These are phyloP conservation scores for Fusarium setosum DNA, from an alignment of 2,329 filamentous ascomycete genomes.

Conservation along the genomic window DNA sequence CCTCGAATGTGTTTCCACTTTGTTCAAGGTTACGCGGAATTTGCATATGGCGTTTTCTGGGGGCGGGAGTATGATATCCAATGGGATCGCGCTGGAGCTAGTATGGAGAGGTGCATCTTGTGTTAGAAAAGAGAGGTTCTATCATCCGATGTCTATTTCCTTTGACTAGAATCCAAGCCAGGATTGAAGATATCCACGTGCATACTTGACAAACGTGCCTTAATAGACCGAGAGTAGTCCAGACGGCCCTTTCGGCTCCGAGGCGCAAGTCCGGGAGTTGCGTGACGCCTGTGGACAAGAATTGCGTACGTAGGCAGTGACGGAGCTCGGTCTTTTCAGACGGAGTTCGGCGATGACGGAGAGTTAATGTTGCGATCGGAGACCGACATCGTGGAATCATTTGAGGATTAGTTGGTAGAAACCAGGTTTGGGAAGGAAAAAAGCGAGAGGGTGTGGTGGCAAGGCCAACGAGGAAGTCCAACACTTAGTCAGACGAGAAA, in stretches of 20 bases:
- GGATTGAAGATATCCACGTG: constrained; percentile 1
- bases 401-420: not conserved
- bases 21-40: not conserved
- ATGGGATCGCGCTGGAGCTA: not conserved
- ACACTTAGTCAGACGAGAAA: constrained; percentile 9
- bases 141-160: not conserved
- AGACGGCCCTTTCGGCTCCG: constrained; percentile 10
- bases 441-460: not conserved
- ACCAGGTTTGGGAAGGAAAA: not conserved
- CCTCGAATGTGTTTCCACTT: not conserved
- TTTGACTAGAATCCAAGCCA: not conserved
- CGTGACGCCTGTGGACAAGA: no score
- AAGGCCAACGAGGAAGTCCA: not conserved
- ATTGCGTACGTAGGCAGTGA: no score
- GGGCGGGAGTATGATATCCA: constrained; percentile 5
- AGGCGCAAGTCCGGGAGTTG: constrained; percentile 8
- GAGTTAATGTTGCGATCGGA: not conserved
- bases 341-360: constrained; percentile 1
- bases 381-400: not conserved
- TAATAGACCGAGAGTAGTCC: not conserved
- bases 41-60: not conserved
- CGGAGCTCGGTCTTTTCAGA: not conserved
- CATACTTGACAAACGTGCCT: not conserved
- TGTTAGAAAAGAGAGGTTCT: not conserved
- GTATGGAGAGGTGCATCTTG: not conserved